These are phyloP conservation scores for Ascochyta fabae DNA, from an alignment of 2,329 filamentous ascomycete species.

Conservation along the genomic window DNA sequence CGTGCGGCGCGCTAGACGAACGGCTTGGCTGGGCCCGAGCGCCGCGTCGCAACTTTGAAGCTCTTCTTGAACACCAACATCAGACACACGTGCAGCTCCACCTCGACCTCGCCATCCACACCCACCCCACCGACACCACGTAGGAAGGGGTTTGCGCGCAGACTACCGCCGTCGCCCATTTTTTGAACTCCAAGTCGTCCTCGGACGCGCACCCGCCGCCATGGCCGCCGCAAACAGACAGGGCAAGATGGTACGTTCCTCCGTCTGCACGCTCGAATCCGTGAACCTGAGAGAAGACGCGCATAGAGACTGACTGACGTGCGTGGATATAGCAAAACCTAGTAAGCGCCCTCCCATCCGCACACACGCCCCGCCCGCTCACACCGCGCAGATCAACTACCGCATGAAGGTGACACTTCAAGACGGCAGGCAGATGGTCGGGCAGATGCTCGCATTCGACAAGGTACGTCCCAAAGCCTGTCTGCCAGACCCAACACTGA, in stretches of 20 bases:
- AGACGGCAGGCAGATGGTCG: slow-evolving; percentile 94
- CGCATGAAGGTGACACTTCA: slow-evolving; percentile 96
- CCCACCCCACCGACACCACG: slow-evolving; percentile 31
- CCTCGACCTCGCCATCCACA: background rate
- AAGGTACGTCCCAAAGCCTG: slow-evolving; percentile 66
- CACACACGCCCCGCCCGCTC: slow-evolving; percentile 24
- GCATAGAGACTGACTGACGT: slow-evolving; percentile 53
- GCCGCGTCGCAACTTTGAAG: slow-evolving; percentile 22
- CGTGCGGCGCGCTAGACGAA: slow-evolving; percentile 19
- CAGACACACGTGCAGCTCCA: slow-evolving; percentile 4
- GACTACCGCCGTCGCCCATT: slow-evolving; percentile 7
- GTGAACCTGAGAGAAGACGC: slow-evolving; percentile 51
- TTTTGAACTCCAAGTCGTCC: slow-evolving; percentile 46
- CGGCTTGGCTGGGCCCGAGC: slow-evolving; percentile 23
- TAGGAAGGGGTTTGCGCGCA: slow-evolving; percentile 22
- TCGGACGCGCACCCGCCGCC: slow-evolving; percentile 49
- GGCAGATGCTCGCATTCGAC: slow-evolving; percentile 98
- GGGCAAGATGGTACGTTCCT: slow-evolving; percentile 93
- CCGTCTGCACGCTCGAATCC: slow-evolving; percentile 45
- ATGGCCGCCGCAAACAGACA: slow-evolving; percentile 76
- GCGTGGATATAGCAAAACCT: slow-evolving; percentile 65
- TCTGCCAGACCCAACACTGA: slow-evolving; percentile 20
- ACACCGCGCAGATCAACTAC: slow-evolving; percentile 84
- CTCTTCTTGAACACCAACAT: slow-evolving; percentile 17
- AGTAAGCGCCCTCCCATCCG: slow-evolving; percentile 56